Evolutionary conservation across 257 asterid genomes (phyloP).

Genomic region (Primulina huaijiensis): DNA sequence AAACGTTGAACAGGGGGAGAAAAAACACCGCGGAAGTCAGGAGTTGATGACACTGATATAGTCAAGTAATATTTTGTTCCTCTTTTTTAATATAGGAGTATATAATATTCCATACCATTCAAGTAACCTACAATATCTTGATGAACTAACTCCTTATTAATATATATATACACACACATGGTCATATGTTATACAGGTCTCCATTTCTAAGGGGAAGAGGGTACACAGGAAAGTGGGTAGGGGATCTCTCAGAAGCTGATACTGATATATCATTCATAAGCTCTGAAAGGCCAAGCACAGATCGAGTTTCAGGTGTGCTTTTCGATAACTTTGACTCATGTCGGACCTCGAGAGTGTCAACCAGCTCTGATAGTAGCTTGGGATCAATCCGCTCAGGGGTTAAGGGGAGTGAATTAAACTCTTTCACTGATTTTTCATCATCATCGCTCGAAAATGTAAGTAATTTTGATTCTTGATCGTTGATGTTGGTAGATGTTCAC

Average conservation of each 20-base stretch:
- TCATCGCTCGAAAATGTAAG: constrained; percentile 75
- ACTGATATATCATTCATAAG: constrained; percentile 63
- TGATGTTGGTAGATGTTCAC: not conserved
- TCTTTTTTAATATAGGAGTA: not conserved
- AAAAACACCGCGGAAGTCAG: constrained; percentile 31
- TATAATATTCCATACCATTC: not conserved
- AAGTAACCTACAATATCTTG: not conserved
- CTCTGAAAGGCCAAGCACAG: constrained; percentile 58
- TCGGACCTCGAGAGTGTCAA: constrained; percentile 48
- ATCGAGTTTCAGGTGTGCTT: constrained; percentile 29
- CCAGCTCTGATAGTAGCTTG: constrained; percentile 57
- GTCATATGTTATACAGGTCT: constrained; percentile 34
- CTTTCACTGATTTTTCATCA: constrained; percentile 49
- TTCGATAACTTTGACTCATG: constrained; percentile 40
- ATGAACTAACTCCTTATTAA: not conserved
- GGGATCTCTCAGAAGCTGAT: constrained; percentile 42
- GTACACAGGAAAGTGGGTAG: constrained; percentile 30
- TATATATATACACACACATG: not conserved
- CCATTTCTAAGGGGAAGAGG: constrained; percentile 39
- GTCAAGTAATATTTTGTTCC: constrained; percentile 29
- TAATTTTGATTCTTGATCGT: not conserved
- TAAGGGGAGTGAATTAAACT: constrained; percentile 44
- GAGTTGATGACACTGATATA: constrained; percentile 35
- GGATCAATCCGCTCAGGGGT: constrained; percentile 43
- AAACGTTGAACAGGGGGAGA: constrained; percentile 31